These are phyloP conservation scores for Platanthera zijinensis DNA, from an alignment of 106 monocot genomes.

Conservation along the genomic window DNA sequence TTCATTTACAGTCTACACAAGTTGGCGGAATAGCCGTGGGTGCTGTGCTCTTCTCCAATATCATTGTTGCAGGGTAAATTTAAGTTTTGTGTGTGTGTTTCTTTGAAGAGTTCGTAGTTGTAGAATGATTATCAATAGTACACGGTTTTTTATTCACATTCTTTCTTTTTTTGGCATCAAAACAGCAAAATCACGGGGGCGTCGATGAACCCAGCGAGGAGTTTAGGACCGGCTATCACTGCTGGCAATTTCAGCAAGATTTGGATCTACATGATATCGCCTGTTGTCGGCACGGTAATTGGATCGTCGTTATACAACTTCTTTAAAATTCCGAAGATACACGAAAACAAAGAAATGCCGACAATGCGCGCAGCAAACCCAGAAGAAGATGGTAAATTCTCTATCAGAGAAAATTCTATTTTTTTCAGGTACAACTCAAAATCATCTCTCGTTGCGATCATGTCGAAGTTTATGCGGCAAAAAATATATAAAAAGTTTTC, in stretches of 20 bases:
- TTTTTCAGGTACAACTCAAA: background rate
- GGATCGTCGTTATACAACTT: slow-evolving; percentile 16
- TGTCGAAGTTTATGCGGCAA: background rate
- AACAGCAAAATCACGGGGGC: slow-evolving; percentile 30
- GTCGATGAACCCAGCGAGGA: slow-evolving; percentile 39
- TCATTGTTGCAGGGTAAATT: slow-evolving; percentile 14
- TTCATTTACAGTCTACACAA: slow-evolving; percentile 9
- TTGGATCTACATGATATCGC: slow-evolving; percentile 25
- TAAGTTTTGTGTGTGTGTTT: background rate
- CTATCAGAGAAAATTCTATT: background rate
- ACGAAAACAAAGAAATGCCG: background rate
- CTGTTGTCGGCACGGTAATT: slow-evolving; percentile 13
- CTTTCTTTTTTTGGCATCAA: no score
- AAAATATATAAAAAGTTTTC: background rate
- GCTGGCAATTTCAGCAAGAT: slow-evolving; percentile 10
- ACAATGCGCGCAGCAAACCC: background rate
- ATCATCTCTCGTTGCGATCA: background rate
- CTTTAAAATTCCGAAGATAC: background rate
- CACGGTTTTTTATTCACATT: background rate
- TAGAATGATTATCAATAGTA: background rate
- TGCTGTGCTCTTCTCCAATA: slow-evolving; percentile 12
- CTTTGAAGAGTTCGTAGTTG: background rate
- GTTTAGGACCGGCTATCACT: slow-evolving; percentile 24
- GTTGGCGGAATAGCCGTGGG: slow-evolving; percentile 16
- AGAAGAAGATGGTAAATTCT: background rate